A percentile compares a stretch with the other conserved stretches of the same genome.
Evolutionary conservation across 2,329 filamentous ascomycete species (phyloP).

Genomic region (Sporothrix phasma): DNA sequence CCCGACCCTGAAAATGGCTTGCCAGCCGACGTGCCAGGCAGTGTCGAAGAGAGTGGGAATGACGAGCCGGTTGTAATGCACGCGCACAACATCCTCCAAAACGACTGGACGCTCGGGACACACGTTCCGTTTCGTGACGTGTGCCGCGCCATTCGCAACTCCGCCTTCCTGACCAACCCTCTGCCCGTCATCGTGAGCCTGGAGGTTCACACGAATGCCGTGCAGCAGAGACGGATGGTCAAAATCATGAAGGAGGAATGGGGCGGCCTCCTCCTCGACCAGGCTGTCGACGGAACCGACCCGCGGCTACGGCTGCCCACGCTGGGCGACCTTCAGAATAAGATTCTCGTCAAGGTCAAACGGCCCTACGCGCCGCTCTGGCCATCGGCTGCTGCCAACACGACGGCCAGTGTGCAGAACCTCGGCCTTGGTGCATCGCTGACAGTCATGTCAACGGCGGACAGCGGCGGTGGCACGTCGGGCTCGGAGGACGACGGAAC

Average conservation of each 20-base stretch:
- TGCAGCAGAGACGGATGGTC: slow-evolving; percentile 88
- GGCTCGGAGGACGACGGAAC: slow-evolving; percentile 35
- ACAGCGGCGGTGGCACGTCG: slow-evolving; percentile 28
- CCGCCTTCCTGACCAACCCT: slow-evolving; percentile 64
- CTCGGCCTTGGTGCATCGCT: slow-evolving; percentile 23
- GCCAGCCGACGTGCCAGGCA: slow-evolving; percentile 15
- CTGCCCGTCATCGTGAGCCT: slow-evolving; percentile 85
- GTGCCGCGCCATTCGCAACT: slow-evolving; percentile 66
- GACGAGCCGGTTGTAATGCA: slow-evolving; percentile 75
- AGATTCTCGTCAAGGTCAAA: slow-evolving; percentile 79
- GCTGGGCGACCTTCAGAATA: slow-evolving; percentile 61
- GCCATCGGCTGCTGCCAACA: slow-evolving; percentile 16
- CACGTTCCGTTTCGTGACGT: slow-evolving; percentile 83
- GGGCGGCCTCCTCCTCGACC: slow-evolving; percentile 61
- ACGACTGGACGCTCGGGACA: slow-evolving; percentile 66
- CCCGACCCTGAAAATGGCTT: slow-evolving; percentile 10
- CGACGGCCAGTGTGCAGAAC: slow-evolving; percentile 23
- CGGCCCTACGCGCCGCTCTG: slow-evolving; percentile 31
- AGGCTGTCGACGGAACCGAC: slow-evolving; percentile 39
- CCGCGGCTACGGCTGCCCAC: slow-evolving; percentile 51
- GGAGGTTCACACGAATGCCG: slow-evolving; percentile 73
- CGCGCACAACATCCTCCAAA: slow-evolving; percentile 28
- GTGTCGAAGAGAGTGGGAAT: slow-evolving; percentile 24
- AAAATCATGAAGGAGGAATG: slow-evolving; percentile 88
- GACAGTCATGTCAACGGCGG: slow-evolving; percentile 17